These are phyloP conservation scores for Chlorella sp. DNA, from an alignment of 139 green algal species.

Conservation along the genomic window DNA sequence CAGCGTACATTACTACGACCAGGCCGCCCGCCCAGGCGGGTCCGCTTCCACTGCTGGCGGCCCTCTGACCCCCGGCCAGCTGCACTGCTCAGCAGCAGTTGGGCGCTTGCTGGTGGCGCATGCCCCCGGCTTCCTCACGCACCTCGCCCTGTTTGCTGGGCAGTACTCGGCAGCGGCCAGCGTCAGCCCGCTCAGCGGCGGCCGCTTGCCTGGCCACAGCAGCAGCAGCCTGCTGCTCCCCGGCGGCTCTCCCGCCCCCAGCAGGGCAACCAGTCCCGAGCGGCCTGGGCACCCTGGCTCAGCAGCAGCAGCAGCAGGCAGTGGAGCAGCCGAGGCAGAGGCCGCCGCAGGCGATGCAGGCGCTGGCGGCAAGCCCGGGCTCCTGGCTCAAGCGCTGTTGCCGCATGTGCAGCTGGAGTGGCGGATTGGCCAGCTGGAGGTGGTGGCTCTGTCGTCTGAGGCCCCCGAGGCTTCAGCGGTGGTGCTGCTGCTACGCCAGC, in stretches of 20 bases:
- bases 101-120: constrained; percentile 11
- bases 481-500: constrained; percentile 15
- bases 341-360: background rate
- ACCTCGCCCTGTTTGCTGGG: background rate
- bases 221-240: background rate
- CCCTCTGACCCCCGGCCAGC: background rate
- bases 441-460: background rate
- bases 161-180: background rate
- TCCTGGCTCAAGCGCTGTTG: constrained; percentile 6
- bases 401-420: constrained; percentile 20
- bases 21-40: background rate
- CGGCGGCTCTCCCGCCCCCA: too few species aligned
- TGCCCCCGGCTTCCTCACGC: constrained; percentile 2
- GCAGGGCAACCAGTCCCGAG: background rate
- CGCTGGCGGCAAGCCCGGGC: background rate
- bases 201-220: background rate
- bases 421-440: background rate
- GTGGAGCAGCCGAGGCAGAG: background rate
- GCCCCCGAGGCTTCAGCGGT: background rate
- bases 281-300: background rate
- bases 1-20: background rate
- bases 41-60: background rate
- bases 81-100: background rate
- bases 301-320: background rate
- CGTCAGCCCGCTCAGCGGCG: background rate